Base-by-base conservation (phyloP, 106 monocot species). In the Dioscorea alata region DNA sequence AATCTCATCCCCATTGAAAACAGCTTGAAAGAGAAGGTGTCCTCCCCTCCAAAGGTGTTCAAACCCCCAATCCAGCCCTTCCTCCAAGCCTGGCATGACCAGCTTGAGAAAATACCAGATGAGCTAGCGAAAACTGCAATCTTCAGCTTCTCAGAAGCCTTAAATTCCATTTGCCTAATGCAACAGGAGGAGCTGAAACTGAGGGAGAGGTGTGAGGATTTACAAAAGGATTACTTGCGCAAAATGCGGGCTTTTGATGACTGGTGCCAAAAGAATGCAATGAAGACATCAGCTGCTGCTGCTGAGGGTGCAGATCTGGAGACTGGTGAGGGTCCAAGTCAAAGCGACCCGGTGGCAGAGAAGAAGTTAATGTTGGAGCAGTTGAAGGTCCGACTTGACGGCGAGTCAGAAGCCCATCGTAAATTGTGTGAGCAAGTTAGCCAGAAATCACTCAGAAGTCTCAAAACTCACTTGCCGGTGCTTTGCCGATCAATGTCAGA, bases 1-100 rank as follows among this genome's bases (percentile, higher is more conserved):
- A 97, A 89, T 57, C 71, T 89, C 24, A 70, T 87, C 28, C 97
- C 97, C 0, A 87, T 97, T 0, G 92, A 92, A 49, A 92, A 84
- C 72, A 84, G 25, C 78, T 57, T 89, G 59, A 92, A 85, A 60
- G 97, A 90, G 70, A 97, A 80, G 48, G 83, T 69, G 8, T 84
- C 86, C 5, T 84, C 88, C 6, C 86, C 92, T 10, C 61, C 69
- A 10, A 67, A 74, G 54, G 60, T 42, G 50, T 31, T 8, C 34
- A 52, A 58, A 4, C 76, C 88, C 50, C 76, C 77, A 4, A 91
- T 97, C 71, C 80, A 81, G 56, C 50, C 69, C 14, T 82, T 97
- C 50, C 61, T 97, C 14, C 53, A 70, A 28, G 75, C 80, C 14
- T 97, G 97, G 97, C 76, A 92, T 17, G 92, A 92, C 50, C 60